Evolutionary conservation across 2,329 filamentous ascomycete genomes (phyloP), one percentile per base, ranked within the genome.

Genomic region (Paecilomyces niveus): DNA sequence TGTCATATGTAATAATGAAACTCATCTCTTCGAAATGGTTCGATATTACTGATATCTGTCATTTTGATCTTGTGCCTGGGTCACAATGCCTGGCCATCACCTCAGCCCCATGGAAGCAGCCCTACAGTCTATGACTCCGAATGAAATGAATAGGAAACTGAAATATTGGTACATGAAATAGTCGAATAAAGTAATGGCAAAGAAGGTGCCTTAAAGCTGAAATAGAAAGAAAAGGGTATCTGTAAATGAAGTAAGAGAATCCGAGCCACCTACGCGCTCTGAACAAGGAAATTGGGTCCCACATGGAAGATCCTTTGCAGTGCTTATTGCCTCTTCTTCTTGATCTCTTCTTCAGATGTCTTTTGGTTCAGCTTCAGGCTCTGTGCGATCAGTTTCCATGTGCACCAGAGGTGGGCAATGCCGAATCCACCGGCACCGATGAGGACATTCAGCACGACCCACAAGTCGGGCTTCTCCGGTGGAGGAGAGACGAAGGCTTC

Each of bases 401-500:
- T 74, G 73, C 92, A 97, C 94, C 94, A 99, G 7, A 94, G 69
- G 72, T 97, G 97, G 73, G 92, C 95, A 33, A 96, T 76, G 0
- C 84, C 84, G 71, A 97, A 99, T 0, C 91, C 94, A 3, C 84
- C 87, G 22, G 90, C 90, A 7, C 94, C 94, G 22, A 97, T 76
- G 18, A 91, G 85, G 8, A 94, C 92, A 68, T 99, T 99, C 11
- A 86, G 83, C 2, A 99, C 92, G 2, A 95, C 87, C 93, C 93
- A 99, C 1, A 99, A 77, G 76, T 99, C 94, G 0, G 94, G 94
- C 75, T 96, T 97, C 59, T 83, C 81, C 0, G 77, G 66, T 3
- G 93, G 92, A 13, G 92, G 86, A 9, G 73, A 61, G 0, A 92
- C 75, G 60, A 86, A 85, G 1, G 83, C 82, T 65, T 96, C 90